phyloP scores from a whole-genome alignment of 176 grass and related monocot species.

The Oropetium thomaeum region DNA sequence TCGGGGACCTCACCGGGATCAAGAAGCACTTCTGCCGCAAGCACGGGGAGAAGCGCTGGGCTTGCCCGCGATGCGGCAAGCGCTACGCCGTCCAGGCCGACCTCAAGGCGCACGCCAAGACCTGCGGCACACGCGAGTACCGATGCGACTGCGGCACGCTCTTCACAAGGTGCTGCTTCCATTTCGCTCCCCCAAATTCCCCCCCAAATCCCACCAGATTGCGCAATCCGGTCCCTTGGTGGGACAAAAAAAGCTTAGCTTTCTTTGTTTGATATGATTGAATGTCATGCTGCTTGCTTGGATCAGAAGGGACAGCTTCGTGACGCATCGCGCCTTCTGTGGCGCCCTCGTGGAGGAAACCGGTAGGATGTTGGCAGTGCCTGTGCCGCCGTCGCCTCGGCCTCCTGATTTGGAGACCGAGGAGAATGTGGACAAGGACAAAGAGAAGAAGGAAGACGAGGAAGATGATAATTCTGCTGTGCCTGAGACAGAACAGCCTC shows the following conservation, averaged over 20 bases:
- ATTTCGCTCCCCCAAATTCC: no score
- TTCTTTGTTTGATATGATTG: conserved; percentile 9
- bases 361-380: conserved; percentile 23
- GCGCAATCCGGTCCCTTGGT: not conserved
- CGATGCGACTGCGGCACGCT: conserved; percentile 88
- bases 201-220: not conserved
- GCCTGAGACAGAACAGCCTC: conserved; percentile 21
- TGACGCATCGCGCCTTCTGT: conserved; percentile 60
- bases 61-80: conserved; percentile 84
- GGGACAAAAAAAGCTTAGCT: not conserved
- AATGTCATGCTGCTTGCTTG: conserved; percentile 16
- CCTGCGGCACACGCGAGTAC: conserved; percentile 89
- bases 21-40: conserved; percentile 87
- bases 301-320: conserved; percentile 57
- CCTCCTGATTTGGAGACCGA: conserved; percentile 44
- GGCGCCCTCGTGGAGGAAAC: conserved; percentile 56
- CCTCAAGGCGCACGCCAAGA: conserved; percentile 91
- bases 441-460: not conserved
- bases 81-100: conserved; percentile 93
- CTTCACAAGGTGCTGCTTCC: conserved; percentile 71
- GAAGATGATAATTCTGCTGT: conserved; percentile 20
- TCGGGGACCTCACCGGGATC: conserved; percentile 83
- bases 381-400: conserved; percentile 37
- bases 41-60: conserved; percentile 86
- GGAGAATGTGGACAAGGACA: conserved; percentile 31